Percentiles rank a stretch among this genome's conserved stretches.
Evolutionary conservation across 2,329 filamentous ascomycete genomes (phyloP).

Genomic region (Sporothrix brasiliensis): DNA sequence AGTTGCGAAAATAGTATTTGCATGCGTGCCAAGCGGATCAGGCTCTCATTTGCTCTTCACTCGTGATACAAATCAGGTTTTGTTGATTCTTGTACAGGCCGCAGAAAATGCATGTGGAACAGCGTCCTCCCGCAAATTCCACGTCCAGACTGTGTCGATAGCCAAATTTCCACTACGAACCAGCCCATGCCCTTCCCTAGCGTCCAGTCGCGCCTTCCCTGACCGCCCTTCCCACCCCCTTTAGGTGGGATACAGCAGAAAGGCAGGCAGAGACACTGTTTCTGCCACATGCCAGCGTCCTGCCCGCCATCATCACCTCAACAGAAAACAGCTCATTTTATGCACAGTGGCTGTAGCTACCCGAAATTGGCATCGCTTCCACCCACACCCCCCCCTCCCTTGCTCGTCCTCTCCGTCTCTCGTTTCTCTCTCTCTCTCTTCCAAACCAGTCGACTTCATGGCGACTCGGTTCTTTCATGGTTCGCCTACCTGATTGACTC

Average conservation of each 20-base stretch:
- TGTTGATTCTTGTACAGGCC: not conserved
- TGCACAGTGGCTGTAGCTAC: slow-evolving; percentile 25
- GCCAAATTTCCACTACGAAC: not conserved
- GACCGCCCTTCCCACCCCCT: slow-evolving; percentile 18
- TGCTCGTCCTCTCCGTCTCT: not conserved
- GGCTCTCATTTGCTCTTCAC: not conserved
- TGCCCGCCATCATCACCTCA: slow-evolving; percentile 30
- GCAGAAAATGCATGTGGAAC: not conserved
- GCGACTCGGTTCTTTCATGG: slow-evolving; percentile 32
- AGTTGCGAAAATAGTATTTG: not conserved
- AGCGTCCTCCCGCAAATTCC: slow-evolving; percentile 11
- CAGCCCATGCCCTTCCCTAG: not conserved
- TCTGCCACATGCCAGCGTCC: slow-evolving; percentile 30
- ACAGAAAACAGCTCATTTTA: slow-evolving; percentile 32
- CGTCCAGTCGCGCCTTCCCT: slow-evolving; percentile 9
- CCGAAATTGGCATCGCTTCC: slow-evolving; percentile 31
- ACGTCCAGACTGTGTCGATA: not conserved
- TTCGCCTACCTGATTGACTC: slow-evolving; percentile 26
- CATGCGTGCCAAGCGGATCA: not conserved
- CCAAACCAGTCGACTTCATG: slow-evolving; percentile 28
- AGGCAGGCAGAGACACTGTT: slow-evolving; percentile 22
- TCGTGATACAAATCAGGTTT: not conserved
- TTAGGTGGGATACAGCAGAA: not conserved
- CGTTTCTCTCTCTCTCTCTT: slow-evolving; percentile 8
- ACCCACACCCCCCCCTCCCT: not conserved